These are phyloP conservation scores for Capsicum pubescens DNA, from an alignment of 257 asterid genomes.

Conservation along the genomic window DNA sequence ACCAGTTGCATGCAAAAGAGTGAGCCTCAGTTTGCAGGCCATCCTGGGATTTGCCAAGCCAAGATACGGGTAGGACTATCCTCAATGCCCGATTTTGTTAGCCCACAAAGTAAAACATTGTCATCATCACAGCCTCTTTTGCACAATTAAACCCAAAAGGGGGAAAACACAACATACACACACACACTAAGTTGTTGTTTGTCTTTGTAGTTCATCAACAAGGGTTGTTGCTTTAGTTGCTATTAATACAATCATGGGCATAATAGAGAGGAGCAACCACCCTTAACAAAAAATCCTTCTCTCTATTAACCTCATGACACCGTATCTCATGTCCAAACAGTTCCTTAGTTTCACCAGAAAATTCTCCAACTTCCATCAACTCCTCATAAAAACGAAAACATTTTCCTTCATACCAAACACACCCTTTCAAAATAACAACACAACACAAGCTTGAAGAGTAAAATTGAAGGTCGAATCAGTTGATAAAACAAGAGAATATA, in stretches of 20 bases:
- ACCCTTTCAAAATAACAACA: too few species aligned
- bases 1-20: conserved; percentile 32
- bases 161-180: neutral
- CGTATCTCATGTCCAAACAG: too few species aligned
- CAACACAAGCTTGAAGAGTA: too few species aligned
- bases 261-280: neutral
- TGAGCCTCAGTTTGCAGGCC: neutral
- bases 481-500: too few species aligned
- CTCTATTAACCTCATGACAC: neutral
- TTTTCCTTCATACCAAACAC: too few species aligned
- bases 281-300: neutral
- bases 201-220: neutral
- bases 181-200: neutral
- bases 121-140: conserved; percentile 13
- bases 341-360: neutral
- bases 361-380: neutral
- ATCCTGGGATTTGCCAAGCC: conserved; percentile 2
- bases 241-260: neutral
- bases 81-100: neutral
- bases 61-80: conserved; percentile 10
- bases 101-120: neutral
- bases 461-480: too few species aligned
- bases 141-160: neutral
- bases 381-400: too few species aligned
- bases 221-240: neutral